Percentiles rank a stretch among this genome's conserved stretches.
Evolutionary conservation across 2,329 filamentous ascomycete genomes (phyloP).

Genomic region (Clarireedia homoeocarpa): DNA sequence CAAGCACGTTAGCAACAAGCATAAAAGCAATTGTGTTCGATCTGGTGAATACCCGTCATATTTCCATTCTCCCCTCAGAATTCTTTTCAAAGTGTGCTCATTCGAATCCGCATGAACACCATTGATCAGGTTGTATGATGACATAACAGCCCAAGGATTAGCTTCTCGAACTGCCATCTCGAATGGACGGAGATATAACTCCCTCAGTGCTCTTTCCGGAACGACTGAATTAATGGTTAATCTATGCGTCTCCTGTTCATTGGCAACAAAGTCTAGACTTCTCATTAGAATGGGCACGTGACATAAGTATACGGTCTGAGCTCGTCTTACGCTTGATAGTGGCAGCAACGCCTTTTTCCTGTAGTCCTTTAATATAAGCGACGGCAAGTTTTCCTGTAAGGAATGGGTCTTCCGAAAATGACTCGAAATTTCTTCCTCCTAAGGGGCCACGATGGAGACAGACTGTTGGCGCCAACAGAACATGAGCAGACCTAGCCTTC

Average conservation of each 20-base stretch:
- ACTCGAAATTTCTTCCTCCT: slow-evolving; percentile 81
- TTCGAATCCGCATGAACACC: slow-evolving; percentile 54
- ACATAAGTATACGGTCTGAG: not conserved
- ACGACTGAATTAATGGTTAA: slow-evolving; percentile 57
- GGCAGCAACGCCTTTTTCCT: slow-evolving; percentile 65
- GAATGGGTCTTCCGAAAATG: slow-evolving; percentile 75
- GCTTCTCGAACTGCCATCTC: slow-evolving; percentile 64
- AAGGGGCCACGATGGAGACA: slow-evolving; percentile 77
- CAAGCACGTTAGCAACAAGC: not conserved
- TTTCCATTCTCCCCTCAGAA: slow-evolving; percentile 54
- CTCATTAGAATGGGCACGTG: slow-evolving; percentile 9
- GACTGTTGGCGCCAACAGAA: slow-evolving; percentile 69
- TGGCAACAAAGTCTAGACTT: slow-evolving; percentile 54
- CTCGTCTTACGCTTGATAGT: slow-evolving; percentile 62
- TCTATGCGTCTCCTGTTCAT: slow-evolving; percentile 64
- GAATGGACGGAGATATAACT: slow-evolving; percentile 68
- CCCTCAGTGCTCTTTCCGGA: slow-evolving; percentile 56
- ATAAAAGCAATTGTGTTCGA: too few relatives aligned
- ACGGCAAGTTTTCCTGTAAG: slow-evolving; percentile 68
- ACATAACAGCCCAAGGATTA: slow-evolving; percentile 63
- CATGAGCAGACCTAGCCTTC: slow-evolving; percentile 64
- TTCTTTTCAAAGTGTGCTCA: slow-evolving; percentile 44
- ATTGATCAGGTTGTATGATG: slow-evolving; percentile 60
- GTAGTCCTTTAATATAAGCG: slow-evolving; percentile 64
- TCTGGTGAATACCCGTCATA: slow-evolving; percentile 43